phyloP scores from a whole-genome alignment of 495 filamentous ascomycete species.

The Acidiella bohemica region DNA sequence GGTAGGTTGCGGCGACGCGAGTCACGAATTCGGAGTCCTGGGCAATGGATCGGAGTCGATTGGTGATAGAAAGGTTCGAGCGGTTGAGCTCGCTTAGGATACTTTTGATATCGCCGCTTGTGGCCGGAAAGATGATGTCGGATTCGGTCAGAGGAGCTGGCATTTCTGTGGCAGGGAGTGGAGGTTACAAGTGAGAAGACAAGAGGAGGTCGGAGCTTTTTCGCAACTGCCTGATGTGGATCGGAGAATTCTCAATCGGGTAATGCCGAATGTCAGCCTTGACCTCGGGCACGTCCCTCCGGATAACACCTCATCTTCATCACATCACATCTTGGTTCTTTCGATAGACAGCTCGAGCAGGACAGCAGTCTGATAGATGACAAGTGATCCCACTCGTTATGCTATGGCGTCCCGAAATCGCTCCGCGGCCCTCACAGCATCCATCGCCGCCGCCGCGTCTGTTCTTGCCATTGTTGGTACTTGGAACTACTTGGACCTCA shows the following conservation, averaged over 20 bases:
- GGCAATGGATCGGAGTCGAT: conserved; percentile 51
- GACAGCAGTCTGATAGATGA: not conserved
- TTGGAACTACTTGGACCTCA: conserved; percentile 12
- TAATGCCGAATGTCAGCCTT: no score
- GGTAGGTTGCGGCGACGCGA: conserved; percentile 26
- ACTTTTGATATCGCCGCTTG: conserved; percentile 13
- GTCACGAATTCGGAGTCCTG: conserved; percentile 27
- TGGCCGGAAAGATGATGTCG: conserved; percentile 26
- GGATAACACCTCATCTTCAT: no score
- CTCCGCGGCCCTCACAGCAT: not conserved
- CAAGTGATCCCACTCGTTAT: not conserved
- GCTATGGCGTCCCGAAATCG: not conserved
- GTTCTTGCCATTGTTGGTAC: not conserved
- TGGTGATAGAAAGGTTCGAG: conserved; percentile 61
- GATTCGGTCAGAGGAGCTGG: conserved; percentile 5
- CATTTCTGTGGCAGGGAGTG: no score
- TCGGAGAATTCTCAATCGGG: no score
- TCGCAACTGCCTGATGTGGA: no score
- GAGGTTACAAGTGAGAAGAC: no score
- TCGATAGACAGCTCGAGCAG: no score
- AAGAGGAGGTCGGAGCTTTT: no score
- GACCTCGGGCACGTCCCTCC: no score
- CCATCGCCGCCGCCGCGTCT: conserved; percentile 1
- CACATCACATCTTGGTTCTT: no score
- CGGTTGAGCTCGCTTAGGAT: conserved; percentile 49